These are phyloP conservation scores for Hymenoscyphus fructigenus DNA, from an alignment of 2,329 filamentous ascomycete genomes.

Conservation along the genomic window DNA sequence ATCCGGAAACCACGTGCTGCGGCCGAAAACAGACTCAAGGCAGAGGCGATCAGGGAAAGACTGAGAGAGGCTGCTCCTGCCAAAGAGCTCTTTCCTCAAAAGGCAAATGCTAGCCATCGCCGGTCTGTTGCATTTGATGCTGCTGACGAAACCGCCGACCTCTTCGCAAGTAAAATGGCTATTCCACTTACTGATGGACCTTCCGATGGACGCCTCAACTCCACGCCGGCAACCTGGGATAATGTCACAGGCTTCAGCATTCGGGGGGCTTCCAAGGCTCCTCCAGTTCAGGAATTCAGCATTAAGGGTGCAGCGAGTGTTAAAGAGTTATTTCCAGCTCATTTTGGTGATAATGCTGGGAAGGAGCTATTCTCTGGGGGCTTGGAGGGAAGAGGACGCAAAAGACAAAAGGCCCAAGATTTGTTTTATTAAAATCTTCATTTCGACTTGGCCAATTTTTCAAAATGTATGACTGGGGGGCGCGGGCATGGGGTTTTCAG, in stretches of 20 bases:
- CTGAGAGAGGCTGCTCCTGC: conserved; percentile 23
- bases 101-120: conserved; percentile 42
- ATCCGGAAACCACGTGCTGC: conserved; percentile 24
- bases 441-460: background rate
- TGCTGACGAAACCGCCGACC: conserved; percentile 52
- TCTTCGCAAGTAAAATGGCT: conserved; percentile 49
- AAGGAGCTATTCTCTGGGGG: conserved; percentile 70
- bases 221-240: conserved; percentile 27
- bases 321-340: conserved; percentile 69
- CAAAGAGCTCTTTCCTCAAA: conserved; percentile 58
- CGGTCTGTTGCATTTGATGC: conserved; percentile 52
- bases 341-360: conserved; percentile 58
- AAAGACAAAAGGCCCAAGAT: conserved; percentile 69
- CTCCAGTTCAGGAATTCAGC: conserved; percentile 51
- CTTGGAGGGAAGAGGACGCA: conserved; percentile 55
- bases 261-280: conserved; percentile 54
- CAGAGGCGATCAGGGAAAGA: conserved; percentile 44
- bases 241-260: conserved; percentile 52
- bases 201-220: conserved; percentile 28
- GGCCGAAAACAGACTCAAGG: conserved; percentile 44
- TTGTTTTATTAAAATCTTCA: conserved; percentile 57
- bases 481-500: background rate
- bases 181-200: conserved; percentile 50
- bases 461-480: background rate
- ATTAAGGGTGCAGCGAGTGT: conserved; percentile 68